Evolutionary conservation across 2,329 filamentous ascomycete species (phyloP), one percentile per base, ranked within the genome.

Genomic region (Purpureocillium lavendulum): DNA sequence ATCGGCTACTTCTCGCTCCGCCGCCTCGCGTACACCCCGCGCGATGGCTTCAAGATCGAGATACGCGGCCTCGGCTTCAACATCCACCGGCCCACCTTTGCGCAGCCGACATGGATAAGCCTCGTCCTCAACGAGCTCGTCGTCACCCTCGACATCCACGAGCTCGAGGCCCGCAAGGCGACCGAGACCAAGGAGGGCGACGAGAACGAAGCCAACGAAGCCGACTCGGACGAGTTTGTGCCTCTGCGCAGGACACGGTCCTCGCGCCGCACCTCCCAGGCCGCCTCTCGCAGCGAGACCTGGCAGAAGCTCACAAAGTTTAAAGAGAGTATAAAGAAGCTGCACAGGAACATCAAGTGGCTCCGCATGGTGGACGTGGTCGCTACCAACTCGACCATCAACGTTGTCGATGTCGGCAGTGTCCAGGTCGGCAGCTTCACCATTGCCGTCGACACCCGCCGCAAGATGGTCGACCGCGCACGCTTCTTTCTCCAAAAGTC

Each of bases 21-120:
- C 48, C 84, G 90, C 50, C 83, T 98, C 45, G 84, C 88, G 42
- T 97, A 94, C 61, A 87, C 86, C 12, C 87, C 87, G 21, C 82
- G 76, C 61, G 87, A 95, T 75, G 92, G 92, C 51, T 69, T 95
- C 54, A 84, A 84, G 53, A 79, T 98, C 60, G 87, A 95, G 60
- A 81, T 98, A 41, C 81, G 92, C 37, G 87, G 89, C 37, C 71
- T 98, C 38, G 88, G 92, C 33, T 71, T 98, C 52, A 84, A 86
- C 41, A 64, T 97, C 46, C 92, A 98, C 64, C 81, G 89, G 4
- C 92, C 92, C 11, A 97, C 92, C 6, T 97, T 98, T 63, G 87
- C 90, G 35, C 88, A 97, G 60, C 92, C 92, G 33, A 97, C 94
- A 46, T 97, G 90, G 88, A 69, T 95, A 52, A 97, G 89, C 59